Base-by-base conservation (phyloP, 2,329 filamentous ascomycete genomes). In the Colletotrichum karsti region DNA sequence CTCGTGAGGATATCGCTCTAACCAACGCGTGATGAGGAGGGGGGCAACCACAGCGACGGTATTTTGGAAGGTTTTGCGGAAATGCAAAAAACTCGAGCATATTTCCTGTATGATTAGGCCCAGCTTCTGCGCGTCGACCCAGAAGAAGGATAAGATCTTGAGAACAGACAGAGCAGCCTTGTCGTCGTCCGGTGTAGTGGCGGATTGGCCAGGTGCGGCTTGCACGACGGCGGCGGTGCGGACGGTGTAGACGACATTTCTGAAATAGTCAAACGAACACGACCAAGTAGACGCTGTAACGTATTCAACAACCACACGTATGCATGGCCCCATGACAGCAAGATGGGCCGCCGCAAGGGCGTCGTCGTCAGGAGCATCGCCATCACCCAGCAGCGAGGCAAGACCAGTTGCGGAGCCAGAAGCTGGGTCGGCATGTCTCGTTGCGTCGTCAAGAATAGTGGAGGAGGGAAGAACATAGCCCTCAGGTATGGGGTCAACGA, bases 1-100 rank as follows among this genome's bases (percentile, higher is more conserved):
- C 76, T 92, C 90, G 37, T 84, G 78, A 2, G 90, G 90, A 71
- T 87, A 88, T 9, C 88, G 85, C 72, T 91, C 88, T 37, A 92
- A 84, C 90, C 90, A 92, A 70, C 88, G 82, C 33, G 84, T 86
- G 62, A 92, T 89, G 57, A 92, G 78, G 56, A 91, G 77, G 6
- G 90, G 90, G n/a, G 88, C 80, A 13, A 90, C 83, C 41, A 90
- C 82, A 46, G 90, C 89, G 35, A 92, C 82, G 2, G 88, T 86
- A 71, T 89, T 90, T 72, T 92, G 90, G 73, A 88, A 90, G 1
- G 85, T 77, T 72, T 88, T 90, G 69, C 88, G 85, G 69, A 92
- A 87, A 75, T 92, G 90, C 50, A 92, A 81, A 75, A 91, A 92
- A 73, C 85, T 89, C 22, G 88, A 89, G 75, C 88, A 90, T 39